Evolutionary conservation across 2,329 filamentous ascomycete genomes (phyloP).

Genomic region (Parastagonospora avenae): DNA sequence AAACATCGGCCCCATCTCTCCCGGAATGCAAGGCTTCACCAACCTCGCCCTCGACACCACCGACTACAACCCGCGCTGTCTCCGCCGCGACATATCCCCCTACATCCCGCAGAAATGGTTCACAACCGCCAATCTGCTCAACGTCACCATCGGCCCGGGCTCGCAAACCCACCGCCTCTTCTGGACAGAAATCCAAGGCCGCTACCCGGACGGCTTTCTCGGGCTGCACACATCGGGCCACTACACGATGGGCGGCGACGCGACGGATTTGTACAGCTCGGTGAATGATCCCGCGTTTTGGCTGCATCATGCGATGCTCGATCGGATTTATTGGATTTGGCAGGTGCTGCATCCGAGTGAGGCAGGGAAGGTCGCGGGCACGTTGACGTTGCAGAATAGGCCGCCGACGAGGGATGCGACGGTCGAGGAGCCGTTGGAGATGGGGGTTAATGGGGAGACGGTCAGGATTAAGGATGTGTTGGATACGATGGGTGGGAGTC

Average conservation of each 20-base stretch:
- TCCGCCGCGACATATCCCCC: constrained; percentile 42
- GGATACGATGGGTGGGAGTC: constrained; percentile 48
- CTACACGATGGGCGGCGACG: constrained; percentile 29
- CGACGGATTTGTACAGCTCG: constrained; percentile 51
- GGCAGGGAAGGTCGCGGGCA: constrained; percentile 28
- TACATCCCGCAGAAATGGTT: constrained; percentile 16
- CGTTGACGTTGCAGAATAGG: constrained; percentile 50
- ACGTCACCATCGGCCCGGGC: constrained; percentile 60
- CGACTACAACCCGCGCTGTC: constrained; percentile 37
- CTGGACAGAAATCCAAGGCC: constrained; percentile 37
- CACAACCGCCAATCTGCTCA: constrained; percentile 39
- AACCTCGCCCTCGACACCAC: constrained; percentile 14
- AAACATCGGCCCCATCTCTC: constrained; percentile 28
- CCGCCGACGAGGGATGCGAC: constrained; percentile 53
- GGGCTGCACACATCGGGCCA: constrained; percentile 52
- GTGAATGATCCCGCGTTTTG: constrained; percentile 54
- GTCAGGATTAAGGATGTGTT: constrained; percentile 43
- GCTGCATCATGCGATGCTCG: constrained; percentile 54
- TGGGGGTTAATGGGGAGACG: constrained; percentile 40
- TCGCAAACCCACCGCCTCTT: constrained; percentile 41
- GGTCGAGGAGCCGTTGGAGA: constrained; percentile 49
- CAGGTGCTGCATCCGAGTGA: constrained; percentile 37
- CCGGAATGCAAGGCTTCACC: constrained; percentile 11
- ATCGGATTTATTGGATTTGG: constrained; percentile 56
- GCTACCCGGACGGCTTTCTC: constrained; percentile 20